Conservation (phyloP, 768 basidiomycete genomes). For the Polyporus arcularius region DNA sequence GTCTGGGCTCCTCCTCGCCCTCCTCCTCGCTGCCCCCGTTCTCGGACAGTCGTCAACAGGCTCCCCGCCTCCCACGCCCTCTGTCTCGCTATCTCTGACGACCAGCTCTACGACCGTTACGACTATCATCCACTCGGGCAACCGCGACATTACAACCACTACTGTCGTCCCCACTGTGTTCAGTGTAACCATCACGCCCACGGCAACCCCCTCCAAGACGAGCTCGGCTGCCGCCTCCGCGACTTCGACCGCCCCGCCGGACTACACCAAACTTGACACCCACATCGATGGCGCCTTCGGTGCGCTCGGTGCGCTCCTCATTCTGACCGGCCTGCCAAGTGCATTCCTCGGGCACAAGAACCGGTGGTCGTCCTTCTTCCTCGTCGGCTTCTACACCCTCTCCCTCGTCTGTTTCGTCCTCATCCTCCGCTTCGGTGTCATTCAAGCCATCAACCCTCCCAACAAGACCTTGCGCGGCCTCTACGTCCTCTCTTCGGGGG, state of each 20-base stretch:
- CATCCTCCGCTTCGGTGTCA: constrained; percentile 85
- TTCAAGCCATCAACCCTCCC: constrained; percentile 83
- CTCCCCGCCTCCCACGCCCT: constrained; percentile 26
- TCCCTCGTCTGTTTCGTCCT: constrained; percentile 85
- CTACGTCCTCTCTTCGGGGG: constrained; percentile 80
- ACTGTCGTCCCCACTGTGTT: constrained; percentile 60
- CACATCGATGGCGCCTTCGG: constrained; percentile 86
- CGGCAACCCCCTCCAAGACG: constrained; percentile 34
- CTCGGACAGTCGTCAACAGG: constrained; percentile 36
- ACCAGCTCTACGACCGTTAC: constrained; percentile 55
- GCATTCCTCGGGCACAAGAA: constrained; percentile 96
- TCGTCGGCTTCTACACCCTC: constrained; percentile 89
- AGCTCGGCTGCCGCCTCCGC: constrained; percentile 39
- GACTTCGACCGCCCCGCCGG: constrained; percentile 42
- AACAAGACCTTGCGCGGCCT: constrained; percentile 78
- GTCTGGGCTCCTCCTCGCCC: constrained; percentile 24
- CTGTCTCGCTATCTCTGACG: constrained; percentile 54
- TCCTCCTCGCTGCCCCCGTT: constrained; percentile 35
- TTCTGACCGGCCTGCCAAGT: constrained; percentile 86
- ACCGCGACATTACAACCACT: constrained; percentile 49
- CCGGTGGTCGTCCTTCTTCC: constrained; percentile 93
- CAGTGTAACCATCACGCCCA: constrained; percentile 60
- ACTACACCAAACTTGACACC: constrained; percentile 52
- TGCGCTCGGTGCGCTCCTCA: constrained; percentile 84
- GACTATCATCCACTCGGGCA: constrained; percentile 47